Evolutionary conservation across 371 early-diverging fungal genomes (phyloP).

Genomic region (Smittium culicis): DNA sequence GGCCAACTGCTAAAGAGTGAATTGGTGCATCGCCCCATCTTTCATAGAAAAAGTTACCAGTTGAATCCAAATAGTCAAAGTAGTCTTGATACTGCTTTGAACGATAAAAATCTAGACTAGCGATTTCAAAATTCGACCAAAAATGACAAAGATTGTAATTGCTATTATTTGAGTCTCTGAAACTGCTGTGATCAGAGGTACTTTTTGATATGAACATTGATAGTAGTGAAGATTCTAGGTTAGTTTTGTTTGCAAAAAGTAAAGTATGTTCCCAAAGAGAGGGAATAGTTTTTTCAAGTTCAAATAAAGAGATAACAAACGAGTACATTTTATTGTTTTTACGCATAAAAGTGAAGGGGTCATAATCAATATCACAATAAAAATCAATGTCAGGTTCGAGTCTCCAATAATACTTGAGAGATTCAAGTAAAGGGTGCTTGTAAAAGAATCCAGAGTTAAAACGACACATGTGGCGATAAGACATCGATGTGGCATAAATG

Average conservation of each 20-base stretch:
- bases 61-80: conserved; percentile 43
- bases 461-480: conserved; percentile 92
- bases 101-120: conserved; percentile 41
- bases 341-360: conserved; percentile 74
- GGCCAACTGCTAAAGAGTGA: conserved; percentile 75
- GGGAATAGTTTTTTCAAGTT: conserved; percentile 68
- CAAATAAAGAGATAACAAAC: conserved; percentile 66
- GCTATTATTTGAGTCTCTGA: conserved; percentile 12
- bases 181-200: conserved; percentile 6
- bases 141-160: conserved; percentile 75
- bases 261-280: conserved; percentile 58
- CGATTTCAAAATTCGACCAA: conserved; percentile 97
- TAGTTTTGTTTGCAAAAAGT: conserved; percentile 33
- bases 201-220: conserved; percentile 34
- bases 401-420: conserved; percentile 90
- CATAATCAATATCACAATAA: conserved; percentile 75
- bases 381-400: conserved; percentile 86
- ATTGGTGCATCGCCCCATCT: conserved; percentile 97
- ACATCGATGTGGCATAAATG: conserved; percentile 67
- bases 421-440: conserved; percentile 58
- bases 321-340: conserved; percentile 66
- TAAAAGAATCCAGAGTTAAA: conserved; percentile 81
- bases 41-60: conserved; percentile 88
- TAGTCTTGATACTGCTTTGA: conserved; percentile 40
- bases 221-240: conserved; percentile 32